Evolutionary conservation across 164 flowering plant species (phyloP).

Genomic region (Tetrastigma voinierianum): DNA sequence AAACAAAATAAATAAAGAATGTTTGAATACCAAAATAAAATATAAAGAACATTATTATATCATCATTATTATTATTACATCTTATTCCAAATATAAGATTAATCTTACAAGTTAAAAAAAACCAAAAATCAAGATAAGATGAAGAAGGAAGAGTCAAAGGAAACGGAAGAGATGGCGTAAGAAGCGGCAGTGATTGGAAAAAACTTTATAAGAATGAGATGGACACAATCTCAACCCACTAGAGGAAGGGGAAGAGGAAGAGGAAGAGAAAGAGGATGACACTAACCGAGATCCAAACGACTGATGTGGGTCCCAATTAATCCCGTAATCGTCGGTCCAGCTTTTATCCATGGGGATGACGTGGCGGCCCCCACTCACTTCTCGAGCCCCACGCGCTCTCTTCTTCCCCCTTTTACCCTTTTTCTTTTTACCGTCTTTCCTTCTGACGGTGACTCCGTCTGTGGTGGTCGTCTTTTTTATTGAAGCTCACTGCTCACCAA

Average conservation of each 20-base stretch:
- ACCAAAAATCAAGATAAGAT: no score
- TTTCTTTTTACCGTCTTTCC: background rate
- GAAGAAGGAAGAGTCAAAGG: background rate
- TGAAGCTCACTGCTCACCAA: background rate
- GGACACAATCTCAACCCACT: constrained; percentile 3
- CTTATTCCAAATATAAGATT: no score
- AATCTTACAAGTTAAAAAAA: no score
- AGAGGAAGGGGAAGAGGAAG: background rate
- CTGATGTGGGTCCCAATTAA: constrained; percentile 15
- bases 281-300: constrained; percentile 26
- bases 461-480: background rate
- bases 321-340: constrained; percentile 29
- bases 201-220: background rate
- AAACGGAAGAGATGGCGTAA: constrained; percentile 27
- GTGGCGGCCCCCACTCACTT: background rate
- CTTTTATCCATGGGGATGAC: constrained; percentile 16
- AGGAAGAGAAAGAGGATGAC: no score
- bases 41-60: no score
- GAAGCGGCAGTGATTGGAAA: constrained; percentile 23
- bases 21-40: background rate
- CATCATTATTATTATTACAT: no score
- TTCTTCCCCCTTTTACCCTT: background rate
- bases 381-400: constrained; percentile 32
- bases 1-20: background rate
- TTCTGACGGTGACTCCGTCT: background rate